Base-by-base conservation (phyloP, 108 stramenopile species). In the Tribonema minus region DNA sequence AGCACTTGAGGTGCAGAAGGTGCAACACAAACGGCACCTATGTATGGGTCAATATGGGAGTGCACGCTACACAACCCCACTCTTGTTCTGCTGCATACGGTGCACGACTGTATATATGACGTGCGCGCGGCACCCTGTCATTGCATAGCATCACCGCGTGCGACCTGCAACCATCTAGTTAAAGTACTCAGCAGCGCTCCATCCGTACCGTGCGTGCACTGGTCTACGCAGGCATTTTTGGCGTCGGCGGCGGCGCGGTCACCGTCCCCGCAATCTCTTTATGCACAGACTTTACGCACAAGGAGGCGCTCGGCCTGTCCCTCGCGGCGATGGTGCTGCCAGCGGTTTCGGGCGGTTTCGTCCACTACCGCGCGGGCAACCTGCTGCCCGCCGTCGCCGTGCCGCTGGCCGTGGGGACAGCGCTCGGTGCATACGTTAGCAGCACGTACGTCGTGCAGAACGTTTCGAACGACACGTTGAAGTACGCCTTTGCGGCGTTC, bases 201-300 rank as follows among this genome's bases (percentile, higher is more conserved):
- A n/a, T n/a, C n/a, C n/a, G n/a, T n/a, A n/a, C n/a, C n/a, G n/a
- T n/a, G n/a, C n/a, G n/a, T n/a, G n/a, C n/a, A n/a, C n/a, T n/a
- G n/a, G n/a, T n/a, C n/a, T n/a, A n/a, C n/a, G 90, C 93, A 2
- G 95, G 95, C 29, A 61, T 95, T 63, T 94, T 95, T 76, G 95
- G 95, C 9, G 92, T 95, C 29, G 95, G 95, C 5, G 95, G 95
- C 2, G 95, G 93, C 0, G 87, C 91, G 1, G 79, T 95, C 62
- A 92, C 94, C 32, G 93, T 95, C 29, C 93, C 95, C 60, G 84
- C 92, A 0, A 80, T 95, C 7, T 86, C 91, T 3, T 54, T 93
- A 0, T 61, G 72, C 40, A 92, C 92, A 6, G 90, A 91, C 65
- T 88, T 91, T 80, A 74, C 87, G 12, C 92, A 95, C 61, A 91